A percentile compares a stretch with the other conserved stretches of the same genome.
phyloP scores from a whole-genome alignment of 805 yeast genomes.

The Starmerella apis region DNA sequence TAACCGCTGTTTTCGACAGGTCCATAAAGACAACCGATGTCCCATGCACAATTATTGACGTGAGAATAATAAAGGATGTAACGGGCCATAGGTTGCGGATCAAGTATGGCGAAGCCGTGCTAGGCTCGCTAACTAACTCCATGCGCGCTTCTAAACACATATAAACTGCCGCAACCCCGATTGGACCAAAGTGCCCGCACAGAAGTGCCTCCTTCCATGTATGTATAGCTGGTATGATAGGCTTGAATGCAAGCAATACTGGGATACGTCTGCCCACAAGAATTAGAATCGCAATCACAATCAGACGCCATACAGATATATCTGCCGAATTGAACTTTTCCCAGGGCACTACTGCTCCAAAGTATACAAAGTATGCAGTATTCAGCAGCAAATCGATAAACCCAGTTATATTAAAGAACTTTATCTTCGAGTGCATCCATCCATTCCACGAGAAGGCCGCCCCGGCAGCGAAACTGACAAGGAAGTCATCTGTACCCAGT shows the following conservation, averaged over 20 bases:
- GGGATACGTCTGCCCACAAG: slow-evolving; percentile 33
- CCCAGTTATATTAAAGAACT: slow-evolving; percentile 53
- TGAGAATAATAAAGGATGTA: slow-evolving; percentile 62
- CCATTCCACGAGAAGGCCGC: slow-evolving; percentile 68
- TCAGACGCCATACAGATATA: slow-evolving; percentile 31
- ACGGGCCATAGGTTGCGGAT: slow-evolving; percentile 71
- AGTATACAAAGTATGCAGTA: slow-evolving; percentile 55
- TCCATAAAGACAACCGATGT: slow-evolving; percentile 66
- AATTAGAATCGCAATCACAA: slow-evolving; percentile 30
- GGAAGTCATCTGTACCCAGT: slow-evolving; percentile 59
- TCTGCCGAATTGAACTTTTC: slow-evolving; percentile 39
- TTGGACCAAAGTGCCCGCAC: slow-evolving; percentile 69
- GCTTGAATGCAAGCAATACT: slow-evolving; percentile 38
- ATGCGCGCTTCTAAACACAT: slow-evolving; percentile 38
- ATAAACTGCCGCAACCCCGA: slow-evolving; percentile 62
- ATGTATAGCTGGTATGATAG: slow-evolving; percentile 49
- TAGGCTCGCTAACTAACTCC: slow-evolving; percentile 29
- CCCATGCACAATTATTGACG: slow-evolving; percentile 83
- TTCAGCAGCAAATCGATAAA: slow-evolving; percentile 56
- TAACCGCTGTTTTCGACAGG: neutral
- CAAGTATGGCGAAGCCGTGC: slow-evolving; percentile 32
- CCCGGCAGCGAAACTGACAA: slow-evolving; percentile 66
- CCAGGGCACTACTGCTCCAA: slow-evolving; percentile 68
- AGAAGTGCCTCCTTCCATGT: slow-evolving; percentile 60
- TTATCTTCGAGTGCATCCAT: slow-evolving; percentile 48